Evolutionary conservation across 495 filamentous ascomycete species (phyloP).

Genomic region (Hypoxylon lienhwacheense): DNA sequence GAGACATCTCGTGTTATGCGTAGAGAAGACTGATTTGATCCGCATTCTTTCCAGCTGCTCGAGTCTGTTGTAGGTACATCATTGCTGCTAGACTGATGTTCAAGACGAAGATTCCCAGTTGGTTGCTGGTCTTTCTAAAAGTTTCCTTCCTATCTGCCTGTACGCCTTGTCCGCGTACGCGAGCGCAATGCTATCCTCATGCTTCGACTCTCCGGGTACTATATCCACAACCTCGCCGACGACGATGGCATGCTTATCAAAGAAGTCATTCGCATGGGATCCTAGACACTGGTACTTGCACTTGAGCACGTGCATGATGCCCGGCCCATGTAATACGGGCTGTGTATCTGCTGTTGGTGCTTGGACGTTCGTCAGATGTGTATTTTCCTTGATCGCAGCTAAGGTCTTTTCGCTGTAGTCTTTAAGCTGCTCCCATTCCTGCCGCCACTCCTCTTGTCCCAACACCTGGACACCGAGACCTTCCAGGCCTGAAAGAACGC

Average conservation of each 20-base stretch:
- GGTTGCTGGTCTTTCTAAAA: constrained; percentile 14
- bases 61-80: not conserved
- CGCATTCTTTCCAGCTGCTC: not conserved
- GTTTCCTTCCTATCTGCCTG: constrained; percentile 41
- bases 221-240: constrained; percentile 56
- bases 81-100: not conserved
- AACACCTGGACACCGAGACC: constrained; percentile 30
- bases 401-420: not conserved
- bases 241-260: constrained; percentile 55
- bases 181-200: constrained; percentile 38
- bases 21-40: too few relatives aligned
- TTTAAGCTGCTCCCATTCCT: constrained; percentile 23
- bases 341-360: constrained; percentile 15
- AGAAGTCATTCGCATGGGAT: constrained; percentile 34
- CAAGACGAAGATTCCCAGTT: not conserved
- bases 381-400: not conserved
- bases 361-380: not conserved
- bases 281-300: constrained; percentile 37
- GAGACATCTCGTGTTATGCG: too few relatives aligned
- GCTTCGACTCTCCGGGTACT: constrained; percentile 31
- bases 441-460: constrained; percentile 19
- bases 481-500: constrained; percentile 37
- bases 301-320: constrained; percentile 47
- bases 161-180: constrained; percentile 50
- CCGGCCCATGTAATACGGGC: constrained; percentile 42